phyloP scores from a whole-genome alignment of 176 grass and related monocot species.

The Carex myosuroides region DNA sequence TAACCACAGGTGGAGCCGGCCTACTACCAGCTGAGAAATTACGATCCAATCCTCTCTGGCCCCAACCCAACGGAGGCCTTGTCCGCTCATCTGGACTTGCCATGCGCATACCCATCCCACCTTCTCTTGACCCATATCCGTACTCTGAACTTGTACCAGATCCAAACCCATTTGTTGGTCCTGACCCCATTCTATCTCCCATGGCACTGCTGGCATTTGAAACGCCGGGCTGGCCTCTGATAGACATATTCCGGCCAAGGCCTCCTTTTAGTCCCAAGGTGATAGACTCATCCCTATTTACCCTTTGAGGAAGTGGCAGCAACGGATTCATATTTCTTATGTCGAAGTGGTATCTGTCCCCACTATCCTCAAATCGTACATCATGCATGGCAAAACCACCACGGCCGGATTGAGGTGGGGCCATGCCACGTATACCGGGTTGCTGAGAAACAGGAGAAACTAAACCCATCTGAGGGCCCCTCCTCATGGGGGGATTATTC shows the following conservation, averaged over 20 bases:
- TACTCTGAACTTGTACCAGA: conserved; percentile 16
- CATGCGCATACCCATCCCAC: conserved; percentile 17
- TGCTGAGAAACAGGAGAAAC: conserved; percentile 61
- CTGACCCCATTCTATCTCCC: conserved; percentile 34
- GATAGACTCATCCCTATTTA: conserved; percentile 52
- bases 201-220: conserved; percentile 50
- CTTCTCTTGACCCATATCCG: conserved; percentile 23
- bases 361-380: conserved; percentile 56
- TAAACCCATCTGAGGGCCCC: conserved; percentile 49
- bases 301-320: conserved; percentile 58
- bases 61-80: neutral
- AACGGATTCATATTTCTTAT: conserved; percentile 34
- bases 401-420: conserved; percentile 17
- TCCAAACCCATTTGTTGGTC: conserved; percentile 37
- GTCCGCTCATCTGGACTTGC: conserved; percentile 15
- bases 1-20: conserved; percentile 32
- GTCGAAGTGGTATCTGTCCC: conserved; percentile 40
- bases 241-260: conserved; percentile 74
- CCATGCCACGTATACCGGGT: conserved; percentile 45
- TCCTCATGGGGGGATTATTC: conserved; percentile 46
- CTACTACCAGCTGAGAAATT: conserved; percentile 35
- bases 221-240: conserved; percentile 50
- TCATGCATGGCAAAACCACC: conserved; percentile 55
- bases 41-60: conserved; percentile 7
- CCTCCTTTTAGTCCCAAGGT: conserved; percentile 86